Evolutionary conservation across 352 stramenopile genomes (phyloP), one percentile per base, ranked within the genome.

Genomic region (Pelagophyceae sp.): DNA sequence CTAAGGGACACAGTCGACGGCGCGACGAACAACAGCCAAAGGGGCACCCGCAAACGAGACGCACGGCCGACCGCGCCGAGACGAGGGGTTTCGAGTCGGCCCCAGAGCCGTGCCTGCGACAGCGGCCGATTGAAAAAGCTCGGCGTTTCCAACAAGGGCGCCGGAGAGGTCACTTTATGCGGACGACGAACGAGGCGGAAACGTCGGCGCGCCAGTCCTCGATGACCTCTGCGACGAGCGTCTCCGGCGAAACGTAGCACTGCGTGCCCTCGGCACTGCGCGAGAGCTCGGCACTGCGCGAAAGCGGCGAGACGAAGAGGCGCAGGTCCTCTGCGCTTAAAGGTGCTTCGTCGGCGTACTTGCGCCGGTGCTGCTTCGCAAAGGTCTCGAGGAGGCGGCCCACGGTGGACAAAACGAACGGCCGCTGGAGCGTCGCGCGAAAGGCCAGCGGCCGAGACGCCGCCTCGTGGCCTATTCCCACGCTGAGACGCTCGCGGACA

Each of bases 341-440:
- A n/a, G n/a, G n/a, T n/a, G n/a, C n/a, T n/a, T n/a, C n/a, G n/a
- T n/a, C n/a, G n/a, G n/a, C 3, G 37, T 74, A 58, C 38, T 74
- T 74, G 25, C 17, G 17, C 20, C 17, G 17, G 67, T 74, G 67
- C 67, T 51, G 19, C 38, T 74, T 74, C 67, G 67, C 67, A 31
- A 74, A 74, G 35, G 29, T 51, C 38, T 74, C 35, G 15, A 74
- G 67, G 17, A 74, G 38, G 23, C 25, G 3, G 15, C 1, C 0
- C 38, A 35, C 33, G 11, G 33, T 1, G 25, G 20, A 25, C 11
- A 54, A 0, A 1, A 74, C 17, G 35, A 23, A 11, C n/a, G 6
- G 11, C 38, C n/a, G 20, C 38, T 74, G 51, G 2, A 74, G 6
- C 38, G 67, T 74, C 67, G 67, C 67, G 15, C 35, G 31, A 37